phyloP scores from a whole-genome alignment of 495 filamentous ascomycete genomes.

The Aspergillus leporis region DNA sequence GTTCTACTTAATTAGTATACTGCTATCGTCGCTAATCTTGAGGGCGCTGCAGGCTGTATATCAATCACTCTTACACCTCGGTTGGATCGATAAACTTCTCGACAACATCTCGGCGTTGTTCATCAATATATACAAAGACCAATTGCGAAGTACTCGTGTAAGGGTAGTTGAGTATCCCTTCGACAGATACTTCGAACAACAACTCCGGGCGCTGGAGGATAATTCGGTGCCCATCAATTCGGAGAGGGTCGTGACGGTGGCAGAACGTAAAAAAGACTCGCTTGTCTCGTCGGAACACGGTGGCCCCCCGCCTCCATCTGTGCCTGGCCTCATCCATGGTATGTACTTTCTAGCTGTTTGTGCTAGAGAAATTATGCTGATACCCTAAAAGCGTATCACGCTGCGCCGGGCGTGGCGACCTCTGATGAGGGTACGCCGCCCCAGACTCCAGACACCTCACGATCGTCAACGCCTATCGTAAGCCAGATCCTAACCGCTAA shows the following conservation, averaged over 20 bases:
- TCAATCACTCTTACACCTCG: conserved; percentile 88
- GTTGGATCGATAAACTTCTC: conserved; percentile 95
- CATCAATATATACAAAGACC: conserved; percentile 80
- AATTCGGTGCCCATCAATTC: conserved; percentile 40
- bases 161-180: conserved; percentile 76
- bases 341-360: conserved; percentile 9
- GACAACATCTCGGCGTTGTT: conserved; percentile 93
- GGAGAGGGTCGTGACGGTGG: conserved; percentile 30
- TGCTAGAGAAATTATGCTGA: conserved; percentile 23
- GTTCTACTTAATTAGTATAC: conserved; percentile 25
- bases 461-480: conserved; percentile 70
- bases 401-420: conserved; percentile 46
- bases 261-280: conserved; percentile 43
- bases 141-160: conserved; percentile 77
- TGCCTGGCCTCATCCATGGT: conserved; percentile 57
- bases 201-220: conserved; percentile 80
- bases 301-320: conserved; percentile 53
- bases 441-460: conserved; percentile 73
- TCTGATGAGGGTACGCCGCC: conserved; percentile 60
- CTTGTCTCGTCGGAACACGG: conserved; percentile 50
- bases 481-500: conserved; percentile 71
- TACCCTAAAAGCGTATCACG: conserved; percentile 42
- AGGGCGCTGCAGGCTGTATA: conserved; percentile 77
- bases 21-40: conserved; percentile 22
- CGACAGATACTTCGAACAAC: conserved; percentile 91